Percentiles rank a stretch among this genome's conserved stretches.
Evolutionary conservation across 2,329 filamentous ascomycete genomes (phyloP).

Genomic region (Fusarium sp.): DNA sequence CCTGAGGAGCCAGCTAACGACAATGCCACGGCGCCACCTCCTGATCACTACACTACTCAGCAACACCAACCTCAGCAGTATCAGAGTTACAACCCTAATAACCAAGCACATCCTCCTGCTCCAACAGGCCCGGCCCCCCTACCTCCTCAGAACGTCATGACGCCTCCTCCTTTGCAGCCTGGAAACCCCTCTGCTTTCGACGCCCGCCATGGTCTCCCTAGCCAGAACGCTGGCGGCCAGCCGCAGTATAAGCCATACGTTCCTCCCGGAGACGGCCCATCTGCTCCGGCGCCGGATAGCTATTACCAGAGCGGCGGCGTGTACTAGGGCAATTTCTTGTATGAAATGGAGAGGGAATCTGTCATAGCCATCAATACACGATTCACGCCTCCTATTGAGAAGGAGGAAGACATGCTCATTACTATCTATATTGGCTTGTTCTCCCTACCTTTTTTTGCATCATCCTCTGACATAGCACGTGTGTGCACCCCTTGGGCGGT

Average conservation of each 20-base stretch:
- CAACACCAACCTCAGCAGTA: conserved; percentile 59
- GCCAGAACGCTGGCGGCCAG: conserved; percentile 58
- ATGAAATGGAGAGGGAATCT: not conserved
- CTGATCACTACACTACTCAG: conserved; percentile 49
- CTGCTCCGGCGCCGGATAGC: conserved; percentile 68
- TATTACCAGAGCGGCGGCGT: conserved; percentile 67
- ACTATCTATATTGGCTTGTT: not conserved
- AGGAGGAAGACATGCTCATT: not conserved
- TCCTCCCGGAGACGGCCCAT: conserved; percentile 64
- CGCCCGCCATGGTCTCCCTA: conserved; percentile 66
- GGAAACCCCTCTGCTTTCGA: conserved; percentile 64
- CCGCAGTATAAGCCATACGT: conserved; percentile 75
- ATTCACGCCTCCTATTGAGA: not conserved
- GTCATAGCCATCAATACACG: conserved; percentile 1
- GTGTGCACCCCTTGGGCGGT: not conserved
- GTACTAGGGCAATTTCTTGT: conserved; percentile 42
- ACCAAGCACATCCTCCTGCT: conserved; percentile 59
- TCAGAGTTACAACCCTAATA: conserved; percentile 59
- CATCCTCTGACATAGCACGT: not conserved
- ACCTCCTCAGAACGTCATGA: conserved; percentile 52
- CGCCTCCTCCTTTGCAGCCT: conserved; percentile 62
- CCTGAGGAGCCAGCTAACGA: conserved; percentile 60
- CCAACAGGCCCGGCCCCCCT: conserved; percentile 55
- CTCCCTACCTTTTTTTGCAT: not conserved
- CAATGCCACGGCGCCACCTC: conserved; percentile 50